Evolutionary conservation across 805 yeast species (phyloP).

Genomic region (Jamesozyma lodderae): DNA sequence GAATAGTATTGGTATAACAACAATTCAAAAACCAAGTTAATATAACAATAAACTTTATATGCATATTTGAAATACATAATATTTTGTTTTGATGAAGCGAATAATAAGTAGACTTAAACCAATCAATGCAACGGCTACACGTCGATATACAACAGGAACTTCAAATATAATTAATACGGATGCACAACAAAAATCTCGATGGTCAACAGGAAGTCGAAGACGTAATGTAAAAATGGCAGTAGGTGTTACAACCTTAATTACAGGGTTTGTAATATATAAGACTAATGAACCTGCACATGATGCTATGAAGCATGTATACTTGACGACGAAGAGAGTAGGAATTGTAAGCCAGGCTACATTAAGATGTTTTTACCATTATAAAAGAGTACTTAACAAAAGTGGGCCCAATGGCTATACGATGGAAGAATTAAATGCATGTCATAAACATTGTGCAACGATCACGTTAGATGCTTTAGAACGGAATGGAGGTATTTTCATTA

Average conservation of each 20-base stretch:
- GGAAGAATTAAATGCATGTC: slow-evolving; percentile 56
- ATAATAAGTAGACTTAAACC: no score
- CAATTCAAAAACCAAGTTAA: no score
- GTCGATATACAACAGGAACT: background rate
- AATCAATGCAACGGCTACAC: no score
- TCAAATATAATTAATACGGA: background rate
- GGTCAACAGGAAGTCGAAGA: background rate
- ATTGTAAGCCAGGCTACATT: slow-evolving; percentile 62
- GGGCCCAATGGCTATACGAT: slow-evolving; percentile 36
- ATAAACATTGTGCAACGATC: slow-evolving; percentile 63
- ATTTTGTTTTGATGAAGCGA: no score
- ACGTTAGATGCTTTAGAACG: slow-evolving; percentile 70
- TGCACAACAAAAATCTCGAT: background rate
- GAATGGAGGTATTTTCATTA: slow-evolving; percentile 90
- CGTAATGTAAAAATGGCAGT: background rate
- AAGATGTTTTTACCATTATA: slow-evolving; percentile 65
- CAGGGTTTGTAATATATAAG: slow-evolving; percentile 17
- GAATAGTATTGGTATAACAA: no score
- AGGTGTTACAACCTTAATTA: slow-evolving; percentile 1
- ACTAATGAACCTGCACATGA: slow-evolving; percentile 23
- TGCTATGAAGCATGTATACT: slow-evolving; percentile 15
- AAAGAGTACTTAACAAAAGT: slow-evolving; percentile 39
- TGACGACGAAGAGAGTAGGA: slow-evolving; percentile 43
- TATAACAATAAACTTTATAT: no score
- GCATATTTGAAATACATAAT: no score